A percentile compares a stretch with the other conserved stretches of the same genome.
phyloP scores from a whole-genome alignment of 805 yeast species.

The Zygoascus biomembranicola region DNA sequence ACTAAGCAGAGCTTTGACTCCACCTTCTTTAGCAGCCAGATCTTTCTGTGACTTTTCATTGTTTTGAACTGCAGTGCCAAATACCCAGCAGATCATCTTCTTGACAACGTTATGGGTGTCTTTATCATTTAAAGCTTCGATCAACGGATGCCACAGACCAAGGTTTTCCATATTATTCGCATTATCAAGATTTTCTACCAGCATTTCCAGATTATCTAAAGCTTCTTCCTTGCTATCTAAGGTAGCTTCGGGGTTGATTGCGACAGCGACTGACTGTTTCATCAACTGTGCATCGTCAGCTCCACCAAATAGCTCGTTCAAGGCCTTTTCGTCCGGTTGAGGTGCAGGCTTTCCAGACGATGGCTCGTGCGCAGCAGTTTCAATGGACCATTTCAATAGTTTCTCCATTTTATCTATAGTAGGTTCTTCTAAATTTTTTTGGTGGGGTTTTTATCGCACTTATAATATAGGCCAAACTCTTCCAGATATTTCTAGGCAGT shows the following conservation, averaged over 20 bases:
- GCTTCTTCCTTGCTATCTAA: constrained; percentile 64
- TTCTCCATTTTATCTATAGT: constrained; percentile 58
- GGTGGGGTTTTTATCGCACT: neutral
- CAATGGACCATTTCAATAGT: constrained; percentile 83
- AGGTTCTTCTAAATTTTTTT: neutral
- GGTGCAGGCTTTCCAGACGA: constrained; percentile 25
- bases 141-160: constrained; percentile 68
- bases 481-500: no score
- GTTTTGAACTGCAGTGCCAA: constrained; percentile 91
- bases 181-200: constrained; percentile 87
- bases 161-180: constrained; percentile 85
- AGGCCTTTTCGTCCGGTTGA: constrained; percentile 70
- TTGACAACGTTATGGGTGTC: constrained; percentile 37
- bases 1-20: constrained; percentile 25
- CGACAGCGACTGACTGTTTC: constrained; percentile 64
- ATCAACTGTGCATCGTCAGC: constrained; percentile 85
- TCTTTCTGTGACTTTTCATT: constrained; percentile 73
- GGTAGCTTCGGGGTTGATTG: constrained; percentile 48
- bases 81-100: constrained; percentile 56
- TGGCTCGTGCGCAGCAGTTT: constrained; percentile 59
- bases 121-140: constrained; percentile 42
- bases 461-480: neutral
- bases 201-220: constrained; percentile 85
- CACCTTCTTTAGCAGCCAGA: constrained; percentile 33
- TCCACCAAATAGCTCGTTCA: constrained; percentile 70